Evolutionary conservation across 176 grass and related monocot species (phyloP).

Genomic region (Oryza coarctata): DNA sequence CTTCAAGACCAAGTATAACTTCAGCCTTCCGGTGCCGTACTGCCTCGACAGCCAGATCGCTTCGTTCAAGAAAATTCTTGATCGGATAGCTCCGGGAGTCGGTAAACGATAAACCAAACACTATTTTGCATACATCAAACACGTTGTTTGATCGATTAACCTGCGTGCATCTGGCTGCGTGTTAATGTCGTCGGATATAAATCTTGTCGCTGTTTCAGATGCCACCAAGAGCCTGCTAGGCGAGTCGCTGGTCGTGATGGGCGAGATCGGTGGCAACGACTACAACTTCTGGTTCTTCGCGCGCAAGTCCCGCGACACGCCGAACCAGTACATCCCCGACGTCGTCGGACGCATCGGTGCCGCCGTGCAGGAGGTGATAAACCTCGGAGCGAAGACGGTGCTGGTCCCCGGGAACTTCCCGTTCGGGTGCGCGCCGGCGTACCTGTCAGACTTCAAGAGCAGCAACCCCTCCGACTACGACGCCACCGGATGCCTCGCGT

Average conservation of each 20-base stretch:
- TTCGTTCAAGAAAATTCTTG: constrained; percentile 51
- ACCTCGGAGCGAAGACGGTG: constrained; percentile 36
- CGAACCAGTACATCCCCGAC: neutral
- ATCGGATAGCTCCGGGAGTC: constrained; percentile 33
- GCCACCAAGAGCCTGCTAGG: constrained; percentile 2
- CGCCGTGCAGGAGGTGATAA: constrained; percentile 35
- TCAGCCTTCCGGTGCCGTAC: neutral
- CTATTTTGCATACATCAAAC: neutral
- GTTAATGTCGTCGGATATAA: neutral
- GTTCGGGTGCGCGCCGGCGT: constrained; percentile 40
- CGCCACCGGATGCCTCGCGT: constrained; percentile 35
- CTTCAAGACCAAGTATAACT: neutral
- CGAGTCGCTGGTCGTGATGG: constrained; percentile 45
- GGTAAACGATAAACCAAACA: neutral
- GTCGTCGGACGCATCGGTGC: constrained; percentile 30
- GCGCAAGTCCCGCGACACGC: neutral
- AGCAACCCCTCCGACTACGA: constrained; percentile 38
- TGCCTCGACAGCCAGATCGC: constrained; percentile 37
- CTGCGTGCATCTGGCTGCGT: neutral
- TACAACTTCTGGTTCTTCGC: constrained; percentile 41
- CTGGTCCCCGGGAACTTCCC: constrained; percentile 55
- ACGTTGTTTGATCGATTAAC: neutral
- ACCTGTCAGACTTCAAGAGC: constrained; percentile 14
- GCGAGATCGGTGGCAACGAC: constrained; percentile 72
- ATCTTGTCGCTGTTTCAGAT: constrained; percentile 1